Conservation (phyloP, 768 basidiomycete species). For the Kwoniella newhampshirensis region DNA sequence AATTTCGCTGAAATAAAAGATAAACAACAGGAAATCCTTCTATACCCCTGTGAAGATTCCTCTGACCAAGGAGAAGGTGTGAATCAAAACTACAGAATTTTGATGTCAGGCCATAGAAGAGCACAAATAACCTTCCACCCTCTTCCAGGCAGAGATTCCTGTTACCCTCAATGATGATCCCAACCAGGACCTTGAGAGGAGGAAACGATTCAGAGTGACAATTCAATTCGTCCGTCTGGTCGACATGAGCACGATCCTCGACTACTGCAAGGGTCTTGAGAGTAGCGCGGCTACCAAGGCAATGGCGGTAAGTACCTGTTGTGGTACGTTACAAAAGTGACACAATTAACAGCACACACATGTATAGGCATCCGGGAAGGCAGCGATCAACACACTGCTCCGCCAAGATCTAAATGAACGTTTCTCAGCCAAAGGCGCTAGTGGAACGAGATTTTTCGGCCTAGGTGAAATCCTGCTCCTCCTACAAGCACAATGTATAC, state of each 20-base stretch:
- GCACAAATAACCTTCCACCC: background rate
- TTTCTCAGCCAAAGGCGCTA: slow-evolving; percentile 45
- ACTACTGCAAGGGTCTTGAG: slow-evolving; percentile 37
- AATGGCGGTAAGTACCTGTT: slow-evolving; percentile 30
- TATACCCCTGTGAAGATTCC: slow-evolving; percentile 38
- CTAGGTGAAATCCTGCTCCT: slow-evolving; percentile 29
- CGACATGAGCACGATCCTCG: slow-evolving; percentile 40
- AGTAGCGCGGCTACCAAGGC: slow-evolving; percentile 35
- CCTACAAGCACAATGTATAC: too few species aligned
- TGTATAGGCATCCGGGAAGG: slow-evolving; percentile 3
- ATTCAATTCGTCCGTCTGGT: slow-evolving; percentile 39
- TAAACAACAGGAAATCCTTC: slow-evolving; percentile 39
- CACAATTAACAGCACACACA: background rate
- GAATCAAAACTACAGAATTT: background rate
- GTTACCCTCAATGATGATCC: slow-evolving; percentile 40
- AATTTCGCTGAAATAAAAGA: too few species aligned
- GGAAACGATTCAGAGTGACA: slow-evolving; percentile 40
- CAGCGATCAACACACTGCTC: slow-evolving; percentile 11
- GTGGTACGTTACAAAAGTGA: background rate
- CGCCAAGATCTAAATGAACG: slow-evolving; percentile 34
- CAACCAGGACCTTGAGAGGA: slow-evolving; percentile 22
- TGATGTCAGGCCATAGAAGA: background rate
- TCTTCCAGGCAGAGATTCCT: slow-evolving; percentile 23
- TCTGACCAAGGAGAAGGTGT: slow-evolving; percentile 21
- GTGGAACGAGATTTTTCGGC: slow-evolving; percentile 48